Conservation (phyloP, 2,329 filamentous ascomycete species). For the Pseudogymnoascus sp. region DNA sequence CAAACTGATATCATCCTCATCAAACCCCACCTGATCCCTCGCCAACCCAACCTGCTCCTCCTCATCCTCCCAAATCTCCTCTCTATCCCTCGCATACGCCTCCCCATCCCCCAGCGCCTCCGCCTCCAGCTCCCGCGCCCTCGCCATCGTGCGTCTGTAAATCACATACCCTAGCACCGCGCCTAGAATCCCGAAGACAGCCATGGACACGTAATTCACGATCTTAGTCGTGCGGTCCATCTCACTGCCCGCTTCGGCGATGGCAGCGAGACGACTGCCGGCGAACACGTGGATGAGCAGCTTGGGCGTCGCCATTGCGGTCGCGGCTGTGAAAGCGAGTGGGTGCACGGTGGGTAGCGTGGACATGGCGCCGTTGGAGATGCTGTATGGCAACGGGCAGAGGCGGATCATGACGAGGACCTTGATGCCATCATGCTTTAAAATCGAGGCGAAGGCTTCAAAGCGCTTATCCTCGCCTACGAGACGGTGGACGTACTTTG, state of each 20-base stretch:
- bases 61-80: constrained; percentile 19
- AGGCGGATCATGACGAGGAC: constrained; percentile 86
- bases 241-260: constrained; percentile 74
- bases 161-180: constrained; percentile 74
- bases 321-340: constrained; percentile 69
- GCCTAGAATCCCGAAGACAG: constrained; percentile 63
- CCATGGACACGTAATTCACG: constrained; percentile 77
- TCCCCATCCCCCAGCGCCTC: constrained; percentile 15
- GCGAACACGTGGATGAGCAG: constrained; percentile 89
- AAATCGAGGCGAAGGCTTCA: constrained; percentile 74
- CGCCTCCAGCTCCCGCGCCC: constrained; percentile 47
- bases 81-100: constrained; percentile 10
- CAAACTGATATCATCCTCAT: constrained; percentile 28
- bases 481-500: constrained; percentile 67
- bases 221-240: constrained; percentile 74
- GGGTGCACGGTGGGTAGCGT: constrained; percentile 85
- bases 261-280: constrained; percentile 68
- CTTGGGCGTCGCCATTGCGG: constrained; percentile 74
- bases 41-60: constrained; percentile 17
- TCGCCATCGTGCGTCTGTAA: constrained; percentile 62
- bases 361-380: constrained; percentile 89
- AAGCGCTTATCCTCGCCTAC: constrained; percentile 81
- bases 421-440: constrained; percentile 83
- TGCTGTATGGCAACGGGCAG: constrained; percentile 84
- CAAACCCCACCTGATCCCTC: constrained; percentile 21